These are phyloP conservation scores for Schoenoplectus tabernaemontani DNA, from an alignment of 202 grass and related monocot species.

Conservation along the genomic window DNA sequence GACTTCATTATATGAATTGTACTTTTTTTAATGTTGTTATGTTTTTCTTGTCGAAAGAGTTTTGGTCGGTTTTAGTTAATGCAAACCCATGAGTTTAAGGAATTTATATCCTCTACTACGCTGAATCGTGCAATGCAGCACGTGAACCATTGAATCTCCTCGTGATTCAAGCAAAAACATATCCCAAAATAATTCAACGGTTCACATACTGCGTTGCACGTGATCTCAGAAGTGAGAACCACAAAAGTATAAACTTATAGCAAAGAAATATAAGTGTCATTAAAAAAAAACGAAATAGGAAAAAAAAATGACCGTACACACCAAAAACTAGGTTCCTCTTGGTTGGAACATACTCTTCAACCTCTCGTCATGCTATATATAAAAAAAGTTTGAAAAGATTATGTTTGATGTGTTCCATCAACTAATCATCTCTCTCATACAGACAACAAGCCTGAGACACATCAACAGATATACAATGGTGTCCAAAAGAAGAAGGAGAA, in stretches of 20 bases:
- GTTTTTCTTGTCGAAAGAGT: not conserved
- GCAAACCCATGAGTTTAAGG: not conserved
- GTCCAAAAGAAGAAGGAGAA: not conserved
- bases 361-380: not conserved
- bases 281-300: too few relatives aligned
- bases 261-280: not conserved
- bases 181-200: too few relatives aligned
- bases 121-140: too few relatives aligned
- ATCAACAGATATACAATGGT: constrained; percentile 11
- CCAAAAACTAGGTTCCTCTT: not conserved
- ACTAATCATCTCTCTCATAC: not conserved
- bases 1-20: not conserved
- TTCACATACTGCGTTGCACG: too few relatives aligned
- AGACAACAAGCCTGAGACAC: too few relatives aligned
- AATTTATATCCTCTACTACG: too few relatives aligned
- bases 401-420: not conserved
- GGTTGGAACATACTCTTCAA: constrained; percentile 5
- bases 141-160: too few relatives aligned
- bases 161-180: too few relatives aligned
- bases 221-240: too few relatives aligned
- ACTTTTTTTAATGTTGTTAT: not conserved
- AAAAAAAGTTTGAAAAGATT: not conserved
- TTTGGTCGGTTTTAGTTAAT: not conserved
- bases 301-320: not conserved
- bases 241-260: not conserved